These are phyloP conservation scores for Eimeria praecox DNA, from an alignment of 169 alveolate genomes.

Conservation along the genomic window DNA sequence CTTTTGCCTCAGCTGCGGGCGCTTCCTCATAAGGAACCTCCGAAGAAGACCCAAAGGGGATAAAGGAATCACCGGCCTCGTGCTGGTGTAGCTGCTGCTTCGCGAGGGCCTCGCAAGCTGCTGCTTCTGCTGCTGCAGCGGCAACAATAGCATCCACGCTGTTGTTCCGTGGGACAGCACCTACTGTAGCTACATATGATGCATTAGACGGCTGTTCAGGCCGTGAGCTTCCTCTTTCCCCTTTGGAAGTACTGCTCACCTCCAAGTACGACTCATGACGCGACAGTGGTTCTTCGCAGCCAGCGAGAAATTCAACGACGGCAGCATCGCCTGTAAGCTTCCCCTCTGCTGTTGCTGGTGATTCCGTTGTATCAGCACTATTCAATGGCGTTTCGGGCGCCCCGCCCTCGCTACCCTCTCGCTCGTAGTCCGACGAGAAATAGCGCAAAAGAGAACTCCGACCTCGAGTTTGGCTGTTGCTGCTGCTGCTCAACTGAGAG, in stretches of 20 bases:
- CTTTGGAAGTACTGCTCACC: not conserved
- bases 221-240: not conserved
- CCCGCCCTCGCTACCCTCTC: conserved; percentile 65
- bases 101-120: conserved; percentile 52
- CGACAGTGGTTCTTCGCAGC: not conserved
- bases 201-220: not conserved
- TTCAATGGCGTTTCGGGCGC: conserved; percentile 2
- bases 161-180: not conserved
- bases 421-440: conserved; percentile 53
- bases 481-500: conserved; percentile 54
- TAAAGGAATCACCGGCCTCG: not conserved
- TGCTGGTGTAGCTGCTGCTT: conserved; percentile 44
- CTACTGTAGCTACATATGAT: not conserved
- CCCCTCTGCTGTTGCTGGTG: conserved; percentile 12
- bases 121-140: conserved; percentile 62
- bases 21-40: not conserved
- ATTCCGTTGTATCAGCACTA: not conserved
- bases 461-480: not conserved
- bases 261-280: not conserved
- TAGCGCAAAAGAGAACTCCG: conserved; percentile 34
- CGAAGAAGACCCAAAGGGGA: not conserved
- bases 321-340: not conserved
- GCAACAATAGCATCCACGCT: conserved; percentile 41
- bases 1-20: not conserved
- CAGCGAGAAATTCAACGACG: not conserved